Conservation (phyloP, 768 basidiomycete species). For the Botryobasidium botryosum region DNA sequence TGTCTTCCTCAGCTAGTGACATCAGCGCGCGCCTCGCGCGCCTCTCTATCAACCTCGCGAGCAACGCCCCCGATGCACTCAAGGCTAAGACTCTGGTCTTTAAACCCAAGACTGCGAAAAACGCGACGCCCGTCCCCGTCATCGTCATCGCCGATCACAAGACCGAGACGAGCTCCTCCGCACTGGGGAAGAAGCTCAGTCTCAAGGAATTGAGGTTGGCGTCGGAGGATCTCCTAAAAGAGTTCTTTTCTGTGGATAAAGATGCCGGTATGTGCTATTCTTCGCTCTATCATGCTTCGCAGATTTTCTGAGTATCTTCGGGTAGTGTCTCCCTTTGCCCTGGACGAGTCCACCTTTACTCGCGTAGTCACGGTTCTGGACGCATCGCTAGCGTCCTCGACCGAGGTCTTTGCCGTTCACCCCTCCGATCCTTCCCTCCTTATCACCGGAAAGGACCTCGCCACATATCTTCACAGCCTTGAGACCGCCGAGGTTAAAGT, state of each 20-base stretch:
- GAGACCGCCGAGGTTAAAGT: constrained; percentile 49
- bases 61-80: too few relatives aligned
- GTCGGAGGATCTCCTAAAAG: constrained; percentile 66
- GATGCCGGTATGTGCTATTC: constrained; percentile 40
- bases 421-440: constrained; percentile 56
- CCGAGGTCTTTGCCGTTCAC: constrained; percentile 56
- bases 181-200: constrained; percentile 61
- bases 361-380: constrained; percentile 65
- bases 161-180: constrained; percentile 64
- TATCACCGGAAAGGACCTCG: constrained; percentile 60
- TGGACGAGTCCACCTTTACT: constrained; percentile 47
- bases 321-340: constrained; percentile 65
- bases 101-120: constrained; percentile 94
- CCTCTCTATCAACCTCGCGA: too few relatives aligned
- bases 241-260: constrained; percentile 74
- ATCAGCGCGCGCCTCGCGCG: too few relatives aligned
- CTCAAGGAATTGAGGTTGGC: constrained; percentile 62
- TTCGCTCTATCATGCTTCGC: background rate
- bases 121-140: constrained; percentile 65
- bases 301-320: constrained; percentile 11
- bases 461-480: constrained; percentile 50
- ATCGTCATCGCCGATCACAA: constrained; percentile 73
- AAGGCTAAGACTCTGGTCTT: constrained; percentile 85
- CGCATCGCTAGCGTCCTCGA: constrained; percentile 51
- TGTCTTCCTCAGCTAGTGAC: too few relatives aligned